Evolutionary conservation across 2,329 filamentous ascomycete genomes (phyloP).

Genomic region (Emmonsiellopsis sp.): DNA sequence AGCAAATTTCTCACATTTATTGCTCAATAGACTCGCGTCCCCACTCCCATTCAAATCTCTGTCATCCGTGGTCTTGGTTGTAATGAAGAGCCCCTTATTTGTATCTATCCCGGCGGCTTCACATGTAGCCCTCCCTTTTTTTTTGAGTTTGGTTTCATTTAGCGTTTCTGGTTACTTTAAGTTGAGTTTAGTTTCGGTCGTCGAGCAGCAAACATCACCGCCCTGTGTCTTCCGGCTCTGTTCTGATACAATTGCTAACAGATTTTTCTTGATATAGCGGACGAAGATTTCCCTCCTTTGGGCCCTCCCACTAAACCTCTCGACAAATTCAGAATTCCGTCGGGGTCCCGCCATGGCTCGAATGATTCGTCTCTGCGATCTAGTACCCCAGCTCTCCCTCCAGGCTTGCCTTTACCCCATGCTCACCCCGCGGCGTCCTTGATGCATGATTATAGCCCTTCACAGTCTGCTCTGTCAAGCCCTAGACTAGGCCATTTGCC

Average conservation of each 20-base stretch:
- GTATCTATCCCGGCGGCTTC: conserved; percentile 7
- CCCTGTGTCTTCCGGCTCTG: neutral
- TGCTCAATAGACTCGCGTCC: conserved; percentile 32
- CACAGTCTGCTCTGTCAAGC: conserved; percentile 3
- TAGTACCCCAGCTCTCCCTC: conserved; percentile 32
- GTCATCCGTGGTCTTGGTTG: conserved; percentile 16
- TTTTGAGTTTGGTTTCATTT: conserved; percentile 11
- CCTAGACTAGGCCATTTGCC: neutral
- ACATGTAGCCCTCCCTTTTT: conserved; percentile 13
- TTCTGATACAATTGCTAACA: conserved; percentile 20
- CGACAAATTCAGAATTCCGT: conserved; percentile 22
- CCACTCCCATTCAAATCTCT: conserved; percentile 9
- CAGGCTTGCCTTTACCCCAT: conserved; percentile 34
- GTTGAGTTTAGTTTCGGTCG: conserved; percentile 11
- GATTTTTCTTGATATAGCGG: conserved; percentile 18
- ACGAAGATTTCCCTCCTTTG: conserved; percentile 40
- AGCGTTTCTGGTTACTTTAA: conserved; percentile 11
- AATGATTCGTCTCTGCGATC: conserved; percentile 16
- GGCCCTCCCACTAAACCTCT: conserved; percentile 26
- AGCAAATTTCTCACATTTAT: conserved; percentile 37
- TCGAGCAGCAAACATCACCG: conserved; percentile 6
- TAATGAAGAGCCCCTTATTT: conserved; percentile 11
- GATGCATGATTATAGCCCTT: conserved; percentile 22
- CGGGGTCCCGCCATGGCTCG: neutral
- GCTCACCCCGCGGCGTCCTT: conserved; percentile 28